phyloP scores from a whole-genome alignment of 768 basidiomycete genomes.

The Punctularia strigosozonata region DNA sequence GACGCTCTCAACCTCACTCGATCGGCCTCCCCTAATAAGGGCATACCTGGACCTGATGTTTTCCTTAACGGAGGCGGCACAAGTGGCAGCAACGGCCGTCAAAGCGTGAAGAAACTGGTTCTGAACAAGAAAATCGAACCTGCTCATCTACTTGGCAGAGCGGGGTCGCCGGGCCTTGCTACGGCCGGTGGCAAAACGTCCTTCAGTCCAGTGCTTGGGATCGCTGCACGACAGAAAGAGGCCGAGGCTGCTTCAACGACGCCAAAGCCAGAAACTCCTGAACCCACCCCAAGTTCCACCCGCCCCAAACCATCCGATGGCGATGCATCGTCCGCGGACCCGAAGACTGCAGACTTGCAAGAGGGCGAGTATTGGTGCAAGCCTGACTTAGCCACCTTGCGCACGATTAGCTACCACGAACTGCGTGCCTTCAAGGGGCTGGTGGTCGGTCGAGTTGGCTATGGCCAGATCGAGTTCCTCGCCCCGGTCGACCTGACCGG shows the following conservation, averaged over 20 bases:
- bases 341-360: constrained; percentile 30
- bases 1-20: constrained; percentile 42
- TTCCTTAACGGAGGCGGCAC: constrained; percentile 47
- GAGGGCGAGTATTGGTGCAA: constrained; percentile 91
- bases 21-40: constrained; percentile 25
- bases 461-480: constrained; percentile 76
- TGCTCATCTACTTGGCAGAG: constrained; percentile 44
- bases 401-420: constrained; percentile 59
- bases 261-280: constrained; percentile 16
- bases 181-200: constrained; percentile 35
- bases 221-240: constrained; percentile 68
- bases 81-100: constrained; percentile 55
- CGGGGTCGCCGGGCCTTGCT: constrained; percentile 4
- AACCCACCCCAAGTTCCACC: constrained; percentile 17
- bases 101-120: constrained; percentile 89
- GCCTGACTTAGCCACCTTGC: constrained; percentile 65
- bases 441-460: constrained; percentile 84
- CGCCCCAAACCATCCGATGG: constrained; percentile 2
- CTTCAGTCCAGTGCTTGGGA: constrained; percentile 65
- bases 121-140: constrained; percentile 78
- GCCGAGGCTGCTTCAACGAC: constrained; percentile 20
- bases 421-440: constrained; percentile 66
- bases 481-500: constrained; percentile 80
- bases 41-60: constrained; percentile 37
- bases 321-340: constrained; percentile 1